phyloP scores from a whole-genome alignment of 345 rosid genomes.

The Lagerstroemia speciosa region DNA sequence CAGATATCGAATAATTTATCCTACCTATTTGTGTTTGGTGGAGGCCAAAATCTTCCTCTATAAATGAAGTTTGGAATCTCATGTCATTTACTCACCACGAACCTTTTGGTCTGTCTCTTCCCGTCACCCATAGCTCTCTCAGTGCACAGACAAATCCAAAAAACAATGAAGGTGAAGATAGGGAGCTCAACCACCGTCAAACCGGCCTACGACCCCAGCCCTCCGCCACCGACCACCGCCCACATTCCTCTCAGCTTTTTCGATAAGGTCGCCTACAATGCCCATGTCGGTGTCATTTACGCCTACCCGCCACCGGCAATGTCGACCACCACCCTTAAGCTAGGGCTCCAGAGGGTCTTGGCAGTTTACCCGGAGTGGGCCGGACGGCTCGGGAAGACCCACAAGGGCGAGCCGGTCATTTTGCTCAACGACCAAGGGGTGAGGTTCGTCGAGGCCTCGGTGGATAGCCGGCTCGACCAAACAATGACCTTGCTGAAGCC shows the following conservation, averaged over 20 bases:
- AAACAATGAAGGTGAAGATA: slow-evolving; percentile 24
- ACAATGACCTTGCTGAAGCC: slow-evolving; percentile 15
- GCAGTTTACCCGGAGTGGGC: slow-evolving; percentile 20
- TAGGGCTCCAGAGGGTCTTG: slow-evolving; percentile 15
- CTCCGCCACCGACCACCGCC: background rate
- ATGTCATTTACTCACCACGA: too few relatives aligned
- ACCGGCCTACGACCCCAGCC: slow-evolving; percentile 13
- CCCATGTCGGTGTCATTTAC: slow-evolving; percentile 21
- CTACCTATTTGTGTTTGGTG: too few relatives aligned
- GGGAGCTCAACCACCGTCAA: slow-evolving; percentile 14
- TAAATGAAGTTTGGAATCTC: too few relatives aligned
- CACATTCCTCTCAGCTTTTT: slow-evolving; percentile 14
- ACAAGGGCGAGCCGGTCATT: slow-evolving; percentile 16
- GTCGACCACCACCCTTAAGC: slow-evolving; percentile 9
- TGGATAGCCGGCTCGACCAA: slow-evolving; percentile 10
- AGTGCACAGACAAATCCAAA: background rate
- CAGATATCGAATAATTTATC: too few relatives aligned
- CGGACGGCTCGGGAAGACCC: slow-evolving; percentile 19
- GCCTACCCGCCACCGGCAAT: slow-evolving; percentile 20
- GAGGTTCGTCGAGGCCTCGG: slow-evolving; percentile 20
- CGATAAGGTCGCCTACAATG: slow-evolving; percentile 14
- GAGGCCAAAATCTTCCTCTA: too few relatives aligned
- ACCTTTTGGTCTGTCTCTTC: too few relatives aligned
- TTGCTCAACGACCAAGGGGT: slow-evolving; percentile 19
- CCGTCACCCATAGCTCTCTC: too few relatives aligned